Evolutionary conservation across 1,284 basidiomycete species (phyloP).

Genomic region (Termitomyces sp.): DNA sequence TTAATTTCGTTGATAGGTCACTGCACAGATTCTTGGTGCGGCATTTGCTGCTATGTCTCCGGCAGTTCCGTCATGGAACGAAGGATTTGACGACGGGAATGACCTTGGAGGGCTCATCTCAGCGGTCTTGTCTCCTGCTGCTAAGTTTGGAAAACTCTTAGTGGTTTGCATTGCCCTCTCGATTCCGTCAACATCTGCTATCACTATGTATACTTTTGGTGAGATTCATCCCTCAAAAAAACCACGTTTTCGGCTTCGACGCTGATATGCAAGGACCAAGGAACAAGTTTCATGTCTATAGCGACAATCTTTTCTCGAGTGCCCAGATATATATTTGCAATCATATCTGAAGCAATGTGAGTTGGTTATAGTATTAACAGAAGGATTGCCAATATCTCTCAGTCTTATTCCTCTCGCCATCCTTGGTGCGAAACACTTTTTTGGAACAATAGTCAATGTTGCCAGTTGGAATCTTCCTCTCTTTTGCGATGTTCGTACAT

Average conservation of each 20-base stretch:
- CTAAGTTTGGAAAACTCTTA: conserved; percentile 51
- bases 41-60: conserved; percentile 53
- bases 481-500: conserved; percentile 4
- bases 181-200: conserved; percentile 56
- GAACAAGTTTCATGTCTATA: conserved; percentile 68
- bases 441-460: conserved; percentile 51
- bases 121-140: conserved; percentile 44
- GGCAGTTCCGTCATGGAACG: conserved; percentile 56
- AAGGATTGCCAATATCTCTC: background rate
- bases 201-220: conserved; percentile 74
- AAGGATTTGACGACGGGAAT: conserved; percentile 49
- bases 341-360: conserved; percentile 69
- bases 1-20: conserved; percentile 33
- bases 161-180: conserved; percentile 42
- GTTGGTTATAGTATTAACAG: conserved; percentile 9
- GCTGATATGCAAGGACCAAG: conserved; percentile 16
- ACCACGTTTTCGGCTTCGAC: background rate
- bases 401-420: conserved; percentile 59
- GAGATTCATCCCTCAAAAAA: conserved; percentile 1
- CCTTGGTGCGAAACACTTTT: conserved; percentile 54
- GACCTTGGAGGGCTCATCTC: conserved; percentile 54
- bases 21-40: conserved; percentile 61
- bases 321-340: conserved; percentile 64
- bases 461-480: conserved; percentile 36
- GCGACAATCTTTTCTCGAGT: conserved; percentile 50